Conservation (phyloP, 768 basidiomycete genomes). For the Leccinum subtestaceum region DNA sequence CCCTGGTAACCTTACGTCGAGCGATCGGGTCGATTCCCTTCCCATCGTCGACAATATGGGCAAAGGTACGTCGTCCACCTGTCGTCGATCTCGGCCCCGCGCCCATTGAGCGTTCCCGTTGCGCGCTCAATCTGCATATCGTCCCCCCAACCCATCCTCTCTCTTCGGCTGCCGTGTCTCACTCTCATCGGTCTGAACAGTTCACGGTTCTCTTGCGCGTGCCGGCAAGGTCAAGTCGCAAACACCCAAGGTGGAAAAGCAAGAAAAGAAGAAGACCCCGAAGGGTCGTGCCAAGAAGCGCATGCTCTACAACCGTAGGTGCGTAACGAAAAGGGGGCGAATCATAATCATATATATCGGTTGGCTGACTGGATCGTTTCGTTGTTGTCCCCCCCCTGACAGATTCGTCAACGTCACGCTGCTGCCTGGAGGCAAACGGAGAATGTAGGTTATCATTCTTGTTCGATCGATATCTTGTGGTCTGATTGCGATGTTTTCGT, state of each 20-base stretch:
- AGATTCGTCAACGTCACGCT: conserved; percentile 95
- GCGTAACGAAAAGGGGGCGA: conserved; percentile 30
- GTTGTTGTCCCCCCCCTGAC: not conserved
- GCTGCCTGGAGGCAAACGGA: conserved; percentile 88
- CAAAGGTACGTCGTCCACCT: conserved; percentile 49
- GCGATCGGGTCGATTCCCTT: not conserved
- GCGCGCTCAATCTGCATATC: not conserved
- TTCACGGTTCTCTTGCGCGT: conserved; percentile 99
- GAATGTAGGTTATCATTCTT: conserved; percentile 71
- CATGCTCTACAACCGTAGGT: conserved; percentile 90
- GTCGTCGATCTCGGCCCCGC: not conserved
- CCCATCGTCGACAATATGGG: conserved; percentile 60
- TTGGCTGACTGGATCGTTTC: not conserved
- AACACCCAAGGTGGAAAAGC: conserved; percentile 89
- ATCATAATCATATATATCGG: no score
- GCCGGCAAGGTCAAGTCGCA: conserved; percentile 90
- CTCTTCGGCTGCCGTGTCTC: not conserved
- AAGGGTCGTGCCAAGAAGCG: conserved; percentile 99
- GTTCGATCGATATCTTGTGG: conserved; percentile 37
- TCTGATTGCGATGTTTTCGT: conserved; percentile 5
- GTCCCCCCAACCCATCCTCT: not conserved
- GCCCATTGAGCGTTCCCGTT: not conserved
- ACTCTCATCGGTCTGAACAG: conserved; percentile 35
- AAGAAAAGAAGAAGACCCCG: conserved; percentile 98
- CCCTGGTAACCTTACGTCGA: not conserved